phyloP scores from a whole-genome alignment of 73 alveolate species.

The Stentor roeselii region DNA sequence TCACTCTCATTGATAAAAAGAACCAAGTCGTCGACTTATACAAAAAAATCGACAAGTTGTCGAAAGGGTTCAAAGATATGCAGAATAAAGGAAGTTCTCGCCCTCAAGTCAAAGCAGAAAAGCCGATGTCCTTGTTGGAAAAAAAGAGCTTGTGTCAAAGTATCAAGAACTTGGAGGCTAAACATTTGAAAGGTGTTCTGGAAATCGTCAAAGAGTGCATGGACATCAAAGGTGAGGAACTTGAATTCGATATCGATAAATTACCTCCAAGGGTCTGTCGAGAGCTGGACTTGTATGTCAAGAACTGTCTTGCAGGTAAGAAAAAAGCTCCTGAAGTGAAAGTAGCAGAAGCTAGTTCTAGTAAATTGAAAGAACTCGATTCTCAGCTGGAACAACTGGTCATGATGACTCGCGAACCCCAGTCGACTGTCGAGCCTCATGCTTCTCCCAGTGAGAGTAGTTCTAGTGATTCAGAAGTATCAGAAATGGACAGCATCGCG shows the following conservation, averaged over 20 bases:
- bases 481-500: no score
- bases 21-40: background rate
- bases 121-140: slow-evolving; percentile 15
- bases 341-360: background rate
- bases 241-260: slow-evolving; percentile 83
- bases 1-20: background rate
- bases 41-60: background rate
- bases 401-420: background rate
- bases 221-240: slow-evolving; percentile 45
- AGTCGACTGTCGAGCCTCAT: background rate
- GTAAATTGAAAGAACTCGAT: background rate
- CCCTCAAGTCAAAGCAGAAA: background rate
- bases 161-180: slow-evolving; percentile 16
- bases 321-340: background rate
- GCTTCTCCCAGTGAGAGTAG: background rate
- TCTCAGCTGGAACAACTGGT: slow-evolving; percentile 11
- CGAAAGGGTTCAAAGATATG: slow-evolving; percentile 13
- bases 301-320: slow-evolving; percentile 33
- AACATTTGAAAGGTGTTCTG: slow-evolving; percentile 28
- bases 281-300: slow-evolving; percentile 74
- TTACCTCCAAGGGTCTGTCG: slow-evolving; percentile 63
- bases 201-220: slow-evolving; percentile 22
- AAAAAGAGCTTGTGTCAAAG: slow-evolving; percentile 17
- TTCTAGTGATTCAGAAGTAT: background rate
- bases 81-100: background rate